phyloP scores from a whole-genome alignment of 1,139 yeast genomes.

The Magnusiomyces starmeri region DNA sequence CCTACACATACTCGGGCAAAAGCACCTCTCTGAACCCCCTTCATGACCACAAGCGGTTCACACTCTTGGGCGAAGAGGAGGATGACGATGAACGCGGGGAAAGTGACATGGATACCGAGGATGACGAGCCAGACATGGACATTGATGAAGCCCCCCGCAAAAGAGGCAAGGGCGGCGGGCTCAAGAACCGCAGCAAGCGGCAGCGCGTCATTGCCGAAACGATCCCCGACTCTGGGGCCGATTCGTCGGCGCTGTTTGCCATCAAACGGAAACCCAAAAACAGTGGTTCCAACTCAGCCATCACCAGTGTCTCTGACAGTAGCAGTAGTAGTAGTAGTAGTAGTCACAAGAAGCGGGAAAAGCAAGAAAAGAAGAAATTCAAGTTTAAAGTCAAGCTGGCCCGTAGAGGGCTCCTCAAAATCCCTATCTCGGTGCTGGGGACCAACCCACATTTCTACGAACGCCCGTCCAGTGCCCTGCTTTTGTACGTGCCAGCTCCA shows the following conservation, averaged over 20 bases:
- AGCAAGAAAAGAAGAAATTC: neutral
- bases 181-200: neutral
- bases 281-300: neutral
- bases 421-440: neutral
- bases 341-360: neutral
- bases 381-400: neutral
- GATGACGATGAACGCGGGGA: neutral
- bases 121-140: neutral
- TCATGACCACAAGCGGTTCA: no score
- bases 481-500: slow-evolving; percentile 7
- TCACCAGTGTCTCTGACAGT: neutral
- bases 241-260: no score
- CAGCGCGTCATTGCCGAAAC: neutral
- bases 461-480: slow-evolving; percentile 5
- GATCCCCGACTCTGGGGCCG: no score
- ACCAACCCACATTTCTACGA: slow-evolving; percentile 9
- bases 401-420: neutral
- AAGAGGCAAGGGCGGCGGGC: neutral
- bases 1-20: neutral
- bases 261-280: no score
- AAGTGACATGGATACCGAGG: neutral
- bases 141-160: neutral
- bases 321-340: neutral
- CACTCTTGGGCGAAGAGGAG: no score
- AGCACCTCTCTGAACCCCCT: neutral